Evolutionary conservation across 2,329 filamentous ascomycete genomes (phyloP), one percentile per base, ranked within the genome.

Genomic region (Fusarium sp.): DNA sequence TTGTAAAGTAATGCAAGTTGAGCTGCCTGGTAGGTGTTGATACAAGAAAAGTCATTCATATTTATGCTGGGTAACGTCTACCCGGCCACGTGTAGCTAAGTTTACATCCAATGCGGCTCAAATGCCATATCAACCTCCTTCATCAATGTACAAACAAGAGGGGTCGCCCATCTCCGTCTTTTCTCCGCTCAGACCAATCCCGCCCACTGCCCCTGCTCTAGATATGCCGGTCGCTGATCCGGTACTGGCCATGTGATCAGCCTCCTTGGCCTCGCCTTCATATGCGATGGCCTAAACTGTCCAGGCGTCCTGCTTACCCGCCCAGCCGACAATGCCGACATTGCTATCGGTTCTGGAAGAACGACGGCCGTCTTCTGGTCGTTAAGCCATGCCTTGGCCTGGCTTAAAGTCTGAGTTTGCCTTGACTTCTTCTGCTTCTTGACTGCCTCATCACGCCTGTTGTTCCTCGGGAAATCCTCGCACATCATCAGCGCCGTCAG

Each of bases 201-300:
- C 45, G 52, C 63, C 64, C 62, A 69, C 9, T 58, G 70, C 22
- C 60, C 43, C 37, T 64, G 69, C 25, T 72, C 67, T 59, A 57
- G 32, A 71, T 73, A 76, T 54, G 40, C 63, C 54, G 65, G 62
- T 58, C 63, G 73, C 52, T 69, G 50, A 33, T 70, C 65, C 35
- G 65, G 58, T n/a, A 73, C 63, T 59, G 75, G 64, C 75, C 71
- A 77, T 65, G 72, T 47, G 50, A 68, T 57, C 52, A 72, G 35
- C 64, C 72, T 71, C 57, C 50, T 65, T 43, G 71, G 65, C 32
- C 61, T 69, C 33, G 68, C 65, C 50, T 40, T 68, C 33, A 68
- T 40, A 37, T 47, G 66, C 32, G 57, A 62, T 62, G 47, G 30
- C 54, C 40, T 64, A 25, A 67, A 56, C 52, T 47, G 66, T 40